Evolutionary conservation across 768 basidiomycete genomes (phyloP).

Genomic region (Pleurotus tuoliensis): DNA sequence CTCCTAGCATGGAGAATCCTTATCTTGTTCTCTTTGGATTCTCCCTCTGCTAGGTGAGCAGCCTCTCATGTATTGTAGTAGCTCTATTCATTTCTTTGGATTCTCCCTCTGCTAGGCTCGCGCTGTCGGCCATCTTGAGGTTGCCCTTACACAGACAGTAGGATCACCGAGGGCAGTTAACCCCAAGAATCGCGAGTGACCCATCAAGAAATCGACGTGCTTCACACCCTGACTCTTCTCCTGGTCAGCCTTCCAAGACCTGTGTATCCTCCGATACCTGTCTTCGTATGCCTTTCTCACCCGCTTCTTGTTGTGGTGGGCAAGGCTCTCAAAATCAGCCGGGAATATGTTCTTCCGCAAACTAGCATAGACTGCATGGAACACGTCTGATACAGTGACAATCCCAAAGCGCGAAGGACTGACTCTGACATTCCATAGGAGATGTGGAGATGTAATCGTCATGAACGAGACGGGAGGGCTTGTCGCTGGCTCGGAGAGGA

Average conservation of each 20-base stretch:
- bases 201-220: slow-evolving; percentile 50
- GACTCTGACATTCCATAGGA: slow-evolving; percentile 34
- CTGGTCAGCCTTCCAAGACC: slow-evolving; percentile 22
- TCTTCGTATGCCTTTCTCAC: slow-evolving; percentile 38
- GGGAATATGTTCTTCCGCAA: slow-evolving; percentile 30
- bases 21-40: no score
- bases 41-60: no score
- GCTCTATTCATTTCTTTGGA: no score
- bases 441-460: slow-evolving; percentile 23
- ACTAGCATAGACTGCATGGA: slow-evolving; percentile 31
- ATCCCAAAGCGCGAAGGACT: slow-evolving; percentile 16
- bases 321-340: slow-evolving; percentile 28
- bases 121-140: no score
- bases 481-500: slow-evolving; percentile 31
- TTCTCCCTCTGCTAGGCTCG: no score
- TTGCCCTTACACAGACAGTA: no score
- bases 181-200: slow-evolving; percentile 34
- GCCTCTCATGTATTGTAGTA: no score
- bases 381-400: slow-evolving; percentile 38
- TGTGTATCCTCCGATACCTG: slow-evolving; percentile 31
- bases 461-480: slow-evolving; percentile 28
- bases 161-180: slow-evolving; percentile 20
- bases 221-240: slow-evolving; percentile 49
- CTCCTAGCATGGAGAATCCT: no score
- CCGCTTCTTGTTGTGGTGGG: slow-evolving; percentile 24